phyloP scores from a whole-genome alignment of 106 monocot species.

The Triglochin maritima region DNA sequence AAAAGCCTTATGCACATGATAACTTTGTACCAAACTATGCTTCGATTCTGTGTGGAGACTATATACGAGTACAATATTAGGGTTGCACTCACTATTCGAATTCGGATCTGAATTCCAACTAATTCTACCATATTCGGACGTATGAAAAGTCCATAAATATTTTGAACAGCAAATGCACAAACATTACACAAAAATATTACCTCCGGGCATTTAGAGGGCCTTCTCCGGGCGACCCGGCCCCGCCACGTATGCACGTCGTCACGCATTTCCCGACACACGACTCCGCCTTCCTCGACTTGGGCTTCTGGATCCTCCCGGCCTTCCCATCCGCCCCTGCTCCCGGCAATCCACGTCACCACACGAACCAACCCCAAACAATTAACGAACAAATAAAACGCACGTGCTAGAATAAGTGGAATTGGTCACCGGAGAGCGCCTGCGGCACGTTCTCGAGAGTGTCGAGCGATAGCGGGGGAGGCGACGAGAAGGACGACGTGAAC shows the following conservation, averaged over 20 bases:
- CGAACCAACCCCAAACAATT: neutral
- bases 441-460: conserved; percentile 67
- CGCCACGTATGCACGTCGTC: conserved; percentile 72
- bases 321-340: conserved; percentile 30
- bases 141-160: too few relatives aligned
- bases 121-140: too few relatives aligned
- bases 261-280: conserved; percentile 73
- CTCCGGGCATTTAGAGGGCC: conserved; percentile 76
- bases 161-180: neutral
- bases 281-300: conserved; percentile 66
- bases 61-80: too few relatives aligned
- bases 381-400: neutral
- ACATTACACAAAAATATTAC: conserved; percentile 15
- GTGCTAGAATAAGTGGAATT: neutral
- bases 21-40: too few relatives aligned
- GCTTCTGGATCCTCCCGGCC: conserved; percentile 55
- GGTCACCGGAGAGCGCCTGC: conserved; percentile 61
- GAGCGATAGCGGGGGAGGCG: neutral
- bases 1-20: too few relatives aligned
- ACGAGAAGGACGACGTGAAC: neutral
- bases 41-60: too few relatives aligned
- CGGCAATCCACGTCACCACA: neutral
- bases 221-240: conserved; percentile 80
- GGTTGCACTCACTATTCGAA: too few relatives aligned
- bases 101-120: too few relatives aligned